Evolutionary conservation across 2,329 filamentous ascomycete species (phyloP).

Genomic region (Aspergillus texensis): DNA sequence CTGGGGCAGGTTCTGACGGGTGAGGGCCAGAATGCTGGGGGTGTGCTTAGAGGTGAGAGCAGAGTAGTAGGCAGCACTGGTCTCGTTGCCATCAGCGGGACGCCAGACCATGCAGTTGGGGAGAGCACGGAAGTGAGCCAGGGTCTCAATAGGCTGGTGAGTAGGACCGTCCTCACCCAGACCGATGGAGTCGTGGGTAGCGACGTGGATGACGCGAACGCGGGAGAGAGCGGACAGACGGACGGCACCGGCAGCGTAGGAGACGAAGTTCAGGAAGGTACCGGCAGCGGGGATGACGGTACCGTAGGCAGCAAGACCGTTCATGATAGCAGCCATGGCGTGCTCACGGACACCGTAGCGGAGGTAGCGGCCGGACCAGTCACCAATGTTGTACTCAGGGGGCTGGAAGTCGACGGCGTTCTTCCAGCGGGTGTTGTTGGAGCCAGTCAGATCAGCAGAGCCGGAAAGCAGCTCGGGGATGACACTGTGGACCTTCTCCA

Average conservation of each 20-base stretch:
- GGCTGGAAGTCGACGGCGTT: slow-evolving; percentile 96
- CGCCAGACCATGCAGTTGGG: slow-evolving; percentile 99
- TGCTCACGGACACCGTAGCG: slow-evolving; percentile 57
- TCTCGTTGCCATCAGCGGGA: slow-evolving; percentile 97
- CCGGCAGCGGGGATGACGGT: slow-evolving; percentile 91
- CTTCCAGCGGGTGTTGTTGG: slow-evolving; percentile 99
- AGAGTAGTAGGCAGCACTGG: slow-evolving; percentile 94
- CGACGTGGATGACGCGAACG: slow-evolving; percentile 89
- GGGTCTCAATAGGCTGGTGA: slow-evolving; percentile 98
- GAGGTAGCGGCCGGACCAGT: slow-evolving; percentile 85
- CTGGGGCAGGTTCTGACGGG: slow-evolving; percentile 97
- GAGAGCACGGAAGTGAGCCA: slow-evolving; percentile 96
- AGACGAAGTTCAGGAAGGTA: slow-evolving; percentile 99
- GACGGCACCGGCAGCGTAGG: slow-evolving; percentile 92
- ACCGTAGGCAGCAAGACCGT: slow-evolving; percentile 90
- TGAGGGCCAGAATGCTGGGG: slow-evolving; percentile 90
- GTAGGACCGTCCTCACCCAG: slow-evolving; percentile 98
- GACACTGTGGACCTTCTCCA: slow-evolving; percentile 79
- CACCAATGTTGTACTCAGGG: slow-evolving; percentile 78
- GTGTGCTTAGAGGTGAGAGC: slow-evolving; percentile 87
- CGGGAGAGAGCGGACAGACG: slow-evolving; percentile 91
- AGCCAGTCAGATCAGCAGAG: slow-evolving; percentile 96
- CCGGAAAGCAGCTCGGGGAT: slow-evolving; percentile 93
- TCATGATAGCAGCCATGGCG: slow-evolving; percentile 56
- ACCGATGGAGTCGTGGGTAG: slow-evolving; percentile 98